A percentile compares a stretch with the other conserved stretches of the same genome.
Conservation (phyloP, 371 early-diverging fungal species). For the Mucor lusitanicus region DNA sequence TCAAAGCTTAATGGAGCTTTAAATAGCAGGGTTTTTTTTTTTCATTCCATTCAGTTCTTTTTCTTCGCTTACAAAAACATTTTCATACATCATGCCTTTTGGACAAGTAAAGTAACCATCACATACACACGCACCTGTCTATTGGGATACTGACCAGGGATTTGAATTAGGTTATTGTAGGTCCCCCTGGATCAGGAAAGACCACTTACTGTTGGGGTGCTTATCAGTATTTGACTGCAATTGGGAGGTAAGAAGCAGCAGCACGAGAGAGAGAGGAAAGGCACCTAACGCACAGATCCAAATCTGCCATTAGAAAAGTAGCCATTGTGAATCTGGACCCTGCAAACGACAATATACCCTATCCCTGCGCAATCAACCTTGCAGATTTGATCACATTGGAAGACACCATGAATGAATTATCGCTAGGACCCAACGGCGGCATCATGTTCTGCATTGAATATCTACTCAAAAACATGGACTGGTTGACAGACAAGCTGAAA, state of each 20-base stretch:
- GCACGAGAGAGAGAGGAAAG: not conserved
- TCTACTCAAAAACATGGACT: constrained; percentile 91
- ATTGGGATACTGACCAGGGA: not conserved
- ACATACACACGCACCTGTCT: not conserved
- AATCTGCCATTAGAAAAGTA: constrained; percentile 60
- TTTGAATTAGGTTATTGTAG: constrained; percentile 79
- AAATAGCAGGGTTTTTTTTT: not conserved
- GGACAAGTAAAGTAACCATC: constrained; percentile 37
- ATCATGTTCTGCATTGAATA: constrained; percentile 97
- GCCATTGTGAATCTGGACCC: constrained; percentile 98
- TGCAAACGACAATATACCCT: constrained; percentile 89
- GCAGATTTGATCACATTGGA: constrained; percentile 93
- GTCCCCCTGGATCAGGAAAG: constrained; percentile 98
- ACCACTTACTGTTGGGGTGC: constrained; percentile 96
- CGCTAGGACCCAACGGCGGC: constrained; percentile 99
- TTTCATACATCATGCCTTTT: constrained; percentile 36
- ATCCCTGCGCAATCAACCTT: constrained; percentile 89
- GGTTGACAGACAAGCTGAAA: constrained; percentile 86
- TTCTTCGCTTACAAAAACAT: constrained; percentile 6
- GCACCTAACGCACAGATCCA: not conserved
- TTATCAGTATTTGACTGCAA: constrained; percentile 82
- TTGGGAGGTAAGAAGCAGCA: constrained; percentile 63
- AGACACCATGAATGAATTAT: constrained; percentile 93
- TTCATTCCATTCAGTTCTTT: not conserved
- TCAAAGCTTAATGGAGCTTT: not conserved